phyloP scores from a whole-genome alignment of 495 filamentous ascomycete species.

The Cryomyces minteri region DNA sequence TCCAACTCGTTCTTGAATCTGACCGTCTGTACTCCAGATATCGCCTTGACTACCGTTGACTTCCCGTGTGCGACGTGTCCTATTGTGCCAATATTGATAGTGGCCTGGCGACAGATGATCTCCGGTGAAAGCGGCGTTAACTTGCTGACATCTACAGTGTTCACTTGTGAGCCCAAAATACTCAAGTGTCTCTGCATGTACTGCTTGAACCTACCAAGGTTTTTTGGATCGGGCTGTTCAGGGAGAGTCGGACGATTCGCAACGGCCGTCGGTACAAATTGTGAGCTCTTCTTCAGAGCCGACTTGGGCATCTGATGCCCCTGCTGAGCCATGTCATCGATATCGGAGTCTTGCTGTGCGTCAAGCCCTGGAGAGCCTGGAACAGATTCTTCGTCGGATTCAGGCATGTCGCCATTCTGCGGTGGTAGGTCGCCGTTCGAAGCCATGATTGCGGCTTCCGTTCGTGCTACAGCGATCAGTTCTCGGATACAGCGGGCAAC shows the following conservation, averaged over 20 bases:
- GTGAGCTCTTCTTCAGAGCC: conserved; percentile 41
- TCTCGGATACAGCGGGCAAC: not conserved
- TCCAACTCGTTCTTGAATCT: conserved; percentile 99
- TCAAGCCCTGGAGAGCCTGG: too few species aligned
- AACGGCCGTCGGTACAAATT: conserved; percentile 29
- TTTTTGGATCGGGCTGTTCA: conserved; percentile 67
- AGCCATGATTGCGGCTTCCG: conserved; percentile 32
- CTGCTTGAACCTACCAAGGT: too few species aligned
- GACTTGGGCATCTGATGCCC: too few species aligned
- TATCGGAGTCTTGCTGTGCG: conserved; percentile 16
- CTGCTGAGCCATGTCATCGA: conserved; percentile 23
- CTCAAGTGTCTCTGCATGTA: too few species aligned
- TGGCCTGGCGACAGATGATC: conserved; percentile 92
- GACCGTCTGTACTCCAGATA: conserved; percentile 96
- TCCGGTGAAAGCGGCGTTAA: conserved; percentile 81
- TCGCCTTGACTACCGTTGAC: conserved; percentile 95
- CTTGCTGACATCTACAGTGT: conserved; percentile 58
- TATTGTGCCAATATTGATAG: conserved; percentile 98
- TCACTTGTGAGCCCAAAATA: too few species aligned
- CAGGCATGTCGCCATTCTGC: conserved; percentile 12
- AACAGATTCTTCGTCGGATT: conserved; percentile 16
- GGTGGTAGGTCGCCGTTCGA: conserved; percentile 42
- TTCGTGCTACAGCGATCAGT: not conserved
- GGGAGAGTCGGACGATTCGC: conserved; percentile 48
- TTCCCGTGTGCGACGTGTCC: conserved; percentile 98